Base-by-base conservation (phyloP, 352 stramenopile genomes). In the Pythium scleroteichum region DNA sequence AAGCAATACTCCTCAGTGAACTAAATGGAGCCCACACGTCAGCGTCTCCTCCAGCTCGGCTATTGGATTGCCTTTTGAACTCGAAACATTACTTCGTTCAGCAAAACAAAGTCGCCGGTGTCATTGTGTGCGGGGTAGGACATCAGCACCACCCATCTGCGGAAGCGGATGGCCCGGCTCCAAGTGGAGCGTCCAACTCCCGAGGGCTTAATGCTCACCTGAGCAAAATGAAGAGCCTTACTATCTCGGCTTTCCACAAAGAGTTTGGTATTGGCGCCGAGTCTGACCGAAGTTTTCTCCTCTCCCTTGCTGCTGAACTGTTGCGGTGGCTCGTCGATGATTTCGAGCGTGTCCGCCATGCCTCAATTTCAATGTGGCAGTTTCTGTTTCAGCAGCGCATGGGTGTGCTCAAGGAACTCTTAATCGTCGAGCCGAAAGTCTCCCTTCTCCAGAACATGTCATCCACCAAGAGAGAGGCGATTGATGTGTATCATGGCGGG, bases 401-500 rank as follows among this genome's bases (percentile, higher is more conserved):
- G 67, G 72, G 76, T 10, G 75, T 91, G 12, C 41, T 94, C 19
- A 91, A 90, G 38, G 84, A 94, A 27, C 50, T 94, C 12, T 50
- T 94, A 27, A 87, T 94, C 39, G 76, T 88, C 14, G 84, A 94
- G 44, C 73, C 80, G 2, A 85, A 85, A 9, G 60, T 72, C 7
- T 85, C 78, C 13, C 57, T 92, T 5, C 60, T 94, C 3, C 75
- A 87, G 47, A 89, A 83, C 9, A 90, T 92, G 19, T 79, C 81
- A 7, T 71, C 77, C 1, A 79, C 72, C n/a, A 88, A 90, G 47
- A 92, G 90, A 59, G 82, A 91, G 41, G 62, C 68, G 16, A 66
- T 94, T 48, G 82, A 94, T 55, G 71, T 94, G 2, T 94, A 82
- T 53, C 82, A 91, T 41, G 77, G 75, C 13, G 84, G 84, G 0